Conservation (phyloP, 805 yeast genomes). For the Nakazawaea ishiwadae region DNA sequence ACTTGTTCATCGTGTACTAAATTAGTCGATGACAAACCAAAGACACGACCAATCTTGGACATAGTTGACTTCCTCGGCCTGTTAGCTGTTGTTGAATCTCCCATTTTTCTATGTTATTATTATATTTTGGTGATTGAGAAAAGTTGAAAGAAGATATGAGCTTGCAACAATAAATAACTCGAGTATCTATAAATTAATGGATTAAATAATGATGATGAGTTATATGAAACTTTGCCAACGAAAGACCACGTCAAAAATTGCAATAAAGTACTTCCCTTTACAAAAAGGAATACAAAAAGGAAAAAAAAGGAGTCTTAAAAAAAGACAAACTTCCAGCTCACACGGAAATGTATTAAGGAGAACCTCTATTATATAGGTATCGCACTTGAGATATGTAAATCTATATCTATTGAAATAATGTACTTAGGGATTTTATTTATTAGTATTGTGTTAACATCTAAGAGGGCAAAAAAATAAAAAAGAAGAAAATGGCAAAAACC, state of each 20-base stretch:
- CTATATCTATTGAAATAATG: no score
- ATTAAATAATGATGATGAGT: background rate
- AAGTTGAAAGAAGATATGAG: no score
- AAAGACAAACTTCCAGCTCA: background rate
- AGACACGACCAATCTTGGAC: constrained; percentile 20
- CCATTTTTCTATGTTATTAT: constrained; percentile 7
- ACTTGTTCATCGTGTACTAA: constrained; percentile 6
- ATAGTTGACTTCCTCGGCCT: constrained; percentile 19
- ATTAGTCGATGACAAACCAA: constrained; percentile 17
- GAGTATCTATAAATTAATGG: background rate
- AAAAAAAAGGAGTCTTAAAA: background rate
- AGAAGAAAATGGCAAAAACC: no score
- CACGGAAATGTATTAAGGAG: no score
- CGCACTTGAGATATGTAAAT: no score
- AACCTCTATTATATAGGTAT: no score
- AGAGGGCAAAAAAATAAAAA: no score
- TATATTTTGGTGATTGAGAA: no score
- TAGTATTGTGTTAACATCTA: no score
- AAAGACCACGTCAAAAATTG: background rate
- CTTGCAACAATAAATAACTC: no score
- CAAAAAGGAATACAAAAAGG: background rate
- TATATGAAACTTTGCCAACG: background rate
- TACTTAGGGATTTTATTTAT: no score
- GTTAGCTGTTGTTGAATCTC: constrained; percentile 12
- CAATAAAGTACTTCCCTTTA: background rate